Evolutionary conservation across 2,329 filamentous ascomycete genomes (phyloP), one percentile per base, ranked within the genome.

Genomic region (Drechslerella stenobrocha): DNA sequence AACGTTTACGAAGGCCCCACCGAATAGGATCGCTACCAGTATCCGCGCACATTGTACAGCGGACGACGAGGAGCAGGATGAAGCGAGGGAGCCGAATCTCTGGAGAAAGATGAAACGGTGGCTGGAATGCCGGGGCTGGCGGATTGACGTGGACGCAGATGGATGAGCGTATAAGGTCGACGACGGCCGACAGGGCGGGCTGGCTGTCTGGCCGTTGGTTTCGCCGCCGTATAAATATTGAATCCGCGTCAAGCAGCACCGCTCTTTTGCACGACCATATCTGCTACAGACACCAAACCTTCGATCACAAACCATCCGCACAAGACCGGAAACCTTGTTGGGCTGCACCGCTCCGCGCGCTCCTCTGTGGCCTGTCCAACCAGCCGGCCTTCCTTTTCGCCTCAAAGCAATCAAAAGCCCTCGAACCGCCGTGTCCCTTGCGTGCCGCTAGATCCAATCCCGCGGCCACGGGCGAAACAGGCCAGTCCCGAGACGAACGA

Each of bases 341-440:
- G 28, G 28, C 28, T 30, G 28, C n/a, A n/a, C n/a, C n/a, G 28
- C 28, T 30, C 5, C 28, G 5, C 5, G 5, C 11, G 28, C 28
- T 30, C 28, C 28, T 13, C 37, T 5, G 44, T 47, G 24, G 37
- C 20, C 35, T 20, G 11, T 32, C 28, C 22, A 13, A 42, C 37
- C n/a, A 40, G 18, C 42, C 50, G 30, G 52, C 11, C 37, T 28
- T 52, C 47, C 23, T 40, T 61, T 56, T 51, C 40, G 30, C 59
- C 59, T 57, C 52, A 47, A 57, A 65, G 42, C 37, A 42, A 42
- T 42, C 37, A 42, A 18, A 18, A 42, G 9, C 37, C 30, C 52
- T 58, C 46, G 52, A 65, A 52, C 56, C 60, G 40, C 60, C 52
- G 52, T 56, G 20, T 20, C 60, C 61, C 61, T 66, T 59, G 61